Evolutionary conservation across 257 asterid genomes (phyloP).

Genomic region (Echium plantagineum): DNA sequence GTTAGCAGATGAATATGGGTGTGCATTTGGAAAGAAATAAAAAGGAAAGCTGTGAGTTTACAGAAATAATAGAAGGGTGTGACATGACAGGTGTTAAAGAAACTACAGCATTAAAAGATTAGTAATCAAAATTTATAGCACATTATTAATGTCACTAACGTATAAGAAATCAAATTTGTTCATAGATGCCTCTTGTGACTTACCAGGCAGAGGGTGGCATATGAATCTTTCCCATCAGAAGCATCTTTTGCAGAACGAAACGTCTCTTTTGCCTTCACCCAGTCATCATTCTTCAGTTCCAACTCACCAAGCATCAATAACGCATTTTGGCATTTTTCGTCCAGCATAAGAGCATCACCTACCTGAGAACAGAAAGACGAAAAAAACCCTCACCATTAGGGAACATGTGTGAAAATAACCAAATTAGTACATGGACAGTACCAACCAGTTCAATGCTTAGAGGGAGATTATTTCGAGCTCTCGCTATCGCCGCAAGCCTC

Average conservation of each 20-base stretch:
- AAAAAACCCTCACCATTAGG: conserved; percentile 5
- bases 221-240: conserved; percentile 69
- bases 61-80: neutral
- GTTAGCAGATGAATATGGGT: conserved; percentile 12
- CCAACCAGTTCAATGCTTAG: conserved; percentile 80
- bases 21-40: too few species aligned
- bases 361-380: conserved; percentile 40
- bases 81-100: neutral
- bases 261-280: conserved; percentile 99
- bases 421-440: conserved; percentile 10
- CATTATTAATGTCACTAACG: conserved; percentile 2
- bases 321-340: conserved; percentile 86
- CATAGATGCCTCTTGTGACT: neutral
- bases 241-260: conserved; percentile 76
- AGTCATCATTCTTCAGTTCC: conserved; percentile 98
- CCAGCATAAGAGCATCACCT: conserved; percentile 75
- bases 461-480: conserved; percentile 76
- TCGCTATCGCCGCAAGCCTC: conserved; percentile 95
- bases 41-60: neutral
- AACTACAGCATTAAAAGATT: neutral
- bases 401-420: conserved; percentile 4
- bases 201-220: conserved; percentile 97
- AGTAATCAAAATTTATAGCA: neutral
- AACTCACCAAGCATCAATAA: conserved; percentile 92
- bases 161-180: neutral